Percentiles rank a stretch among this genome's conserved stretches.
Evolutionary conservation across 257 asterid species (phyloP).

Genomic region (Solanum appendiculatum): DNA sequence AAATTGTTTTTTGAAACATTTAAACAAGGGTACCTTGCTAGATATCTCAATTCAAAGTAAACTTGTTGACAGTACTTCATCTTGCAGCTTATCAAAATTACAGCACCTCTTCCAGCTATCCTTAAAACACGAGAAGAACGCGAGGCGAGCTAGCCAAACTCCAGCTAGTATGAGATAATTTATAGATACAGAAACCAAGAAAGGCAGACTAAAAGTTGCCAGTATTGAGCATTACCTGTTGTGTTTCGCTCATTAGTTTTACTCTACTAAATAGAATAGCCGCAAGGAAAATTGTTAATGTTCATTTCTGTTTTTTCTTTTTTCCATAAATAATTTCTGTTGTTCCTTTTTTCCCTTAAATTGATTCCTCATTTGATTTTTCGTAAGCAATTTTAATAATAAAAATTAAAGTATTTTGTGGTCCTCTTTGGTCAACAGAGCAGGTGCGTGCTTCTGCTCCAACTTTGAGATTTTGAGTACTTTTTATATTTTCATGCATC

Average conservation of each 20-base stretch:
- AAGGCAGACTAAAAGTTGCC: not conserved
- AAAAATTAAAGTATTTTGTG: not conserved
- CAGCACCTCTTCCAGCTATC: slow-evolving; percentile 59
- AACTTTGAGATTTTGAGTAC: not conserved
- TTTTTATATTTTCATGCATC: not conserved
- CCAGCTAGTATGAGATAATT: not conserved
- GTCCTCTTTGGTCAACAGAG: slow-evolving; percentile 34
- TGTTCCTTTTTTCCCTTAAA: not conserved
- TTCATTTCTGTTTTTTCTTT: not conserved
- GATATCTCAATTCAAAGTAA: not conserved
- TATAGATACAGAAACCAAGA: not conserved
- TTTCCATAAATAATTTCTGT: not conserved
- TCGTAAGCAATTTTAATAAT: not conserved
- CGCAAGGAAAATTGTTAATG: too few species aligned
- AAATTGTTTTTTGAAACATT: not conserved
- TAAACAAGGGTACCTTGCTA: not conserved
- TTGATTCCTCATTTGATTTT: not conserved
- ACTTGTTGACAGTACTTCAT: not conserved
- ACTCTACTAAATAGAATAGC: too few species aligned
- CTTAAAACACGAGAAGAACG: slow-evolving; percentile 37
- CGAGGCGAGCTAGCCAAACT: not conserved
- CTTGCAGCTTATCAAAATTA: slow-evolving; percentile 44
- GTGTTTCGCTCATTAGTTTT: not conserved
- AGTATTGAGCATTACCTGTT: not conserved
- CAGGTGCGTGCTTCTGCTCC: slow-evolving; percentile 35